A percentile compares a stretch with the other conserved stretches of the same genome.
These are phyloP conservation scores for Paramecium primaurelia DNA, from an alignment of 73 alveolate species.

Conservation along the genomic window DNA sequence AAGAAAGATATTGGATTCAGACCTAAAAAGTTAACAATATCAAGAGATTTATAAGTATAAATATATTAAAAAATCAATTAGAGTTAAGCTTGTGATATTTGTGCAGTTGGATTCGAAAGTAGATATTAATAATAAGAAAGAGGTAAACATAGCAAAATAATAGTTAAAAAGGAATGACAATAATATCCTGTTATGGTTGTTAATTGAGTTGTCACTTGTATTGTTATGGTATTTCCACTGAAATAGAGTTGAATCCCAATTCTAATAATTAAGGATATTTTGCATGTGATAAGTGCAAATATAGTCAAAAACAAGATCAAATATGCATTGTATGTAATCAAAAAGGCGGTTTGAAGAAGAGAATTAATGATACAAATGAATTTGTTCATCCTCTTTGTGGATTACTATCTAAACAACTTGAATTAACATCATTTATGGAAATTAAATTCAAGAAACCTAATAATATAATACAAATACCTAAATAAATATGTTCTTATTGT, in stretches of 20 bases:
- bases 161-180: neutral
- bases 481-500: neutral
- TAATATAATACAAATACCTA: neutral
- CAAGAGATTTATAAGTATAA: neutral
- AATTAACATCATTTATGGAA: neutral
- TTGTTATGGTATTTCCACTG: slow-evolving; percentile 28
- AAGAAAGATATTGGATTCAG: slow-evolving; percentile 35
- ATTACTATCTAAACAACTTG: neutral
- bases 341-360: slow-evolving; percentile 1
- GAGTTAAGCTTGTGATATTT: slow-evolving; percentile 39
- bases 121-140: neutral
- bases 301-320: neutral
- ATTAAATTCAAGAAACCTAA: neutral
- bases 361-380: neutral
- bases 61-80: neutral
- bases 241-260: neutral
- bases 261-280: slow-evolving; percentile 37
- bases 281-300: slow-evolving; percentile 47
- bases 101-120: slow-evolving; percentile 27
- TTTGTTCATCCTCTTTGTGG: slow-evolving; percentile 46
- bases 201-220: neutral
- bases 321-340: neutral
- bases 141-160: neutral
- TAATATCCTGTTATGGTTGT: slow-evolving; percentile 46
- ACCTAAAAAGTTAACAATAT: slow-evolving; percentile 1